Conservation (phyloP, 78 protist species). For the Chrysochromulina parva region DNA sequence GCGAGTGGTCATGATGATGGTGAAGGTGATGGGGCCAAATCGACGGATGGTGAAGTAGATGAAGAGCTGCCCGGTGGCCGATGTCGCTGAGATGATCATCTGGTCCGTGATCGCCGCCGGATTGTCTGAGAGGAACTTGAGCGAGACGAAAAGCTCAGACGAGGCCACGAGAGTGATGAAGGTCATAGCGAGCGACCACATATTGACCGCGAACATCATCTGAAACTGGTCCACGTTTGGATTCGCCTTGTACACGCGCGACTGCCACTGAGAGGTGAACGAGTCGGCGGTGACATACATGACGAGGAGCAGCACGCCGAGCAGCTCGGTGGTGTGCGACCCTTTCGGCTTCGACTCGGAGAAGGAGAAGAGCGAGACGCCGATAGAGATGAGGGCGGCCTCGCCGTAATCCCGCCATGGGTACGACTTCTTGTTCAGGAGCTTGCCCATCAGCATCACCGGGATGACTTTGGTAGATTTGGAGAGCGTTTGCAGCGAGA, state of each 20-base stretch:
- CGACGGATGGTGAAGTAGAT: slow-evolving; percentile 19
- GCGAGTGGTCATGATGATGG: slow-evolving; percentile 51
- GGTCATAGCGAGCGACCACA: background rate
- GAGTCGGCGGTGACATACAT: slow-evolving; percentile 50
- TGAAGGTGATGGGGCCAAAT: slow-evolving; percentile 3
- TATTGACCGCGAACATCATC: slow-evolving; percentile 36
- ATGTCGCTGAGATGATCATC: background rate
- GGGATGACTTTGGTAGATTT: slow-evolving; percentile 66
- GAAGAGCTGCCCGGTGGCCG: slow-evolving; percentile 52
- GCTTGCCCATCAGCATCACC: slow-evolving; percentile 43
- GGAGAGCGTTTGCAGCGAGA: slow-evolving; percentile 54
- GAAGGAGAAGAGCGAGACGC: slow-evolving; percentile 38
- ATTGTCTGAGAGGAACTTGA: background rate
- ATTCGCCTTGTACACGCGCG: background rate
- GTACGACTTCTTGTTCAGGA: slow-evolving; percentile 5
- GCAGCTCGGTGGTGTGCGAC: background rate
- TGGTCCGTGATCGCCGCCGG: background rate
- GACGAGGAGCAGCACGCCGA: background rate
- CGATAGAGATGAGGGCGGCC: slow-evolving; percentile 10
- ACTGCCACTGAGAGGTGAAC: slow-evolving; percentile 51
- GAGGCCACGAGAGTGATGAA: background rate
- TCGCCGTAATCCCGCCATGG: slow-evolving; percentile 10
- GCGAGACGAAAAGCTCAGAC: background rate
- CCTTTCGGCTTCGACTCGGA: background rate
- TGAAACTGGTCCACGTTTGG: background rate